Base-by-base conservation (phyloP, 192 early-diverging fungal species). In the Obelidium mucronatum region DNA sequence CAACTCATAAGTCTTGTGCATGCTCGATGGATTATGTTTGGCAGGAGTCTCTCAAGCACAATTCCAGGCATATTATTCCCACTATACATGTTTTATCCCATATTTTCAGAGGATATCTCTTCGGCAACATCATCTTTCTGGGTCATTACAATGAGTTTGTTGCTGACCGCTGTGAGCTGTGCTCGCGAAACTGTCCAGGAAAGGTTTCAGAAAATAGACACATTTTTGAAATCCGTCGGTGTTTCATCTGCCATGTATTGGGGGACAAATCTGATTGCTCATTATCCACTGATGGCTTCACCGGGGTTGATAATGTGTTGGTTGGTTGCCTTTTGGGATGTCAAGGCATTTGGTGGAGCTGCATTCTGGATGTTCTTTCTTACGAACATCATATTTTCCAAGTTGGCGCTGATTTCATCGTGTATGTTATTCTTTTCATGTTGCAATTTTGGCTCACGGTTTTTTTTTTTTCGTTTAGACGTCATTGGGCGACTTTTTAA, bases 111-210 rank as follows among this genome's bases (percentile, higher is more conserved):
- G 4, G 74, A 67, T 37, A 58, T 67, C 11, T 53, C 65, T 8
- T 67, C 63, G 1, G 62, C 74, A 1, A 56, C 65, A 3, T 55
- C 63, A 1, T 76, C 74, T 5, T 65, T 76, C 52, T 76, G 74
- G 62, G 22, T 76, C 61, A 67, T 76, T 33, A 58, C 74, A 35
- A 67, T 76, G 74, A 65, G 62, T 55, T 62, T 76, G 1, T 65
- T 13, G 17, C 53, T 65, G 24, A 53, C 65, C 15, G 63, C 63
- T 24, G 40, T 67, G 24, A 55, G 58, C 1, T 67, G 42, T 30
- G 61, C 65, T 6, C 74, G 74, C 24, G 74, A 76, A 39, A 39
- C 74, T 37, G 74, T 76, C 5, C 53, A 56, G 22, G 74, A 76
- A 26, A 40, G 74, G 26, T 37, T 26, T 5, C 26, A 15, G 6